These are phyloP conservation scores for Golubevia pallescens DNA, from an alignment of 1,284 basidiomycete species.

Conservation along the genomic window DNA sequence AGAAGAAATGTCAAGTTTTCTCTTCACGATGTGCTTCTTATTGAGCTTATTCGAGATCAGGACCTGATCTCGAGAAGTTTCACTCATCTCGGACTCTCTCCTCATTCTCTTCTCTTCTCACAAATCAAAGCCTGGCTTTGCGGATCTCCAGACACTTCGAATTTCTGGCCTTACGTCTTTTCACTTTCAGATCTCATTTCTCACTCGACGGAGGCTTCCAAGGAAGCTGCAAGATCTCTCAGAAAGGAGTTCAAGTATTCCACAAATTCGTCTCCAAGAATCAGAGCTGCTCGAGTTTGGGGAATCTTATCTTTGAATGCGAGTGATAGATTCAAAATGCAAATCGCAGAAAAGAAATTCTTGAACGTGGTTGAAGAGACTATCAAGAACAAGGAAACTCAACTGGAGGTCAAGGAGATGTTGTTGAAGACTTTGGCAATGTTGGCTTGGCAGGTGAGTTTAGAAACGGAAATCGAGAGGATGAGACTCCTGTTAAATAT, in stretches of 20 bases:
- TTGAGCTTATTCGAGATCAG: too few relatives aligned
- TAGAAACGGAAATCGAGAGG: too few relatives aligned
- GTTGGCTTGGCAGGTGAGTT: constrained; percentile 26
- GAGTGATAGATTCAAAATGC: constrained; percentile 38
- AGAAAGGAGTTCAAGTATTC: constrained; percentile 52
- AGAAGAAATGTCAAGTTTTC: too few relatives aligned
- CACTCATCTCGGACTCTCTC: too few relatives aligned
- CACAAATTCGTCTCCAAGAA: constrained; percentile 21
- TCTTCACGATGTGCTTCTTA: too few relatives aligned
- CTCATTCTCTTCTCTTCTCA: constrained; percentile 8
- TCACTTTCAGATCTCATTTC: constrained; percentile 23
- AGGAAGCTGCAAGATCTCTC: constrained; percentile 45
- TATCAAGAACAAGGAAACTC: constrained; percentile 33
- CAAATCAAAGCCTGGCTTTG: constrained; percentile 26
- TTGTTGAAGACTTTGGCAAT: constrained; percentile 42
- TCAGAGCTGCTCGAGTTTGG: constrained; percentile 39
- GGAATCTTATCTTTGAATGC: constrained; percentile 40
- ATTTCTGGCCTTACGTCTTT: constrained; percentile 36
- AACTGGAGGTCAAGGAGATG: constrained; percentile 35
- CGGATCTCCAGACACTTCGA: constrained; percentile 14
- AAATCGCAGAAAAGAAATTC: constrained; percentile 47
- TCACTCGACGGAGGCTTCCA: constrained; percentile 40
- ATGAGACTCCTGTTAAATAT: background rate
- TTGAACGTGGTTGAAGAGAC: constrained; percentile 42
- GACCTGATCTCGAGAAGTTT: background rate